Conservation (phyloP, 108 stramenopile species). For the Cylindrotheca closterium region DNA sequence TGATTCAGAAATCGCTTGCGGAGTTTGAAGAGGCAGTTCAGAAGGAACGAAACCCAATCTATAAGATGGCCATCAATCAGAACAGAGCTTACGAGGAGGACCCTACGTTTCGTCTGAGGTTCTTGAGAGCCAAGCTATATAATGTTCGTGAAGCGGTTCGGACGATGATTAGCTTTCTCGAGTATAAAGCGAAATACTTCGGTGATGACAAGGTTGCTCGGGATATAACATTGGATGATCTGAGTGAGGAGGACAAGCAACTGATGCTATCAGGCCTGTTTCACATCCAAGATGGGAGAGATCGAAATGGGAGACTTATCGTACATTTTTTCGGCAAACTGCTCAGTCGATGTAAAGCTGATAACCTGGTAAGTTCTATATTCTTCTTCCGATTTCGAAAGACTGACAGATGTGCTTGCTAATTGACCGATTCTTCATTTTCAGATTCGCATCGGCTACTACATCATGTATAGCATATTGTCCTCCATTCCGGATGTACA, state of each 20-base stretch:
- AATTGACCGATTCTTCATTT: background rate
- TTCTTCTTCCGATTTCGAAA: no score
- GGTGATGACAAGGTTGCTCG: conserved; percentile 12
- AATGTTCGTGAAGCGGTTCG: conserved; percentile 1
- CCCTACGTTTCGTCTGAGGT: conserved; percentile 12
- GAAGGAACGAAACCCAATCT: background rate
- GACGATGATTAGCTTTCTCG: conserved; percentile 6
- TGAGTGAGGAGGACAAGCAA: conserved; percentile 14
- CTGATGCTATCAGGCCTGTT: conserved; percentile 8
- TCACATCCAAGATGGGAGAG: background rate
- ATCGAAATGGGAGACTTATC: background rate
- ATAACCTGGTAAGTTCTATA: background rate
- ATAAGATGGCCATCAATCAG: background rate
- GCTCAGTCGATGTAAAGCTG: background rate
- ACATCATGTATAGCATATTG: background rate
- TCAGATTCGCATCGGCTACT: background rate
- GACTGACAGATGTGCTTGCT: background rate
- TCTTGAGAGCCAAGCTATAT: conserved; percentile 10
- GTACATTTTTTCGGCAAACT: background rate
- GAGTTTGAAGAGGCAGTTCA: background rate
- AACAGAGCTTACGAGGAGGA: background rate
- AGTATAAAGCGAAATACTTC: conserved; percentile 4
- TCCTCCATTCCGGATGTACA: background rate
- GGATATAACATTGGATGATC: conserved; percentile 12
- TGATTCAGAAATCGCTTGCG: background rate